Evolutionary conservation across 1,139 yeast genomes (phyloP).

Genomic region (Petasospora rhodanensis): DNA sequence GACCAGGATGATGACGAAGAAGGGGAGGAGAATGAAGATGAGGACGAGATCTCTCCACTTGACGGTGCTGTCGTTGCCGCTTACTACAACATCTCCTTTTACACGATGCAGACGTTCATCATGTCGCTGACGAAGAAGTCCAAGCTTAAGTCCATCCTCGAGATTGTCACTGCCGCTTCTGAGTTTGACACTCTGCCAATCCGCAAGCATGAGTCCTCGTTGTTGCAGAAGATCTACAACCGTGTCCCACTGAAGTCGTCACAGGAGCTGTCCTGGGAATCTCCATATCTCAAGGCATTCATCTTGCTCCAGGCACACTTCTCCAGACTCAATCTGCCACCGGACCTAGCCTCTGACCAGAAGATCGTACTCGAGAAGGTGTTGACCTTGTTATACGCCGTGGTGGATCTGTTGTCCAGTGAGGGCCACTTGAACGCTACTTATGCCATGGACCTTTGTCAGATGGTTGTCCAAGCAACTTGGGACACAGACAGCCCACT

Average conservation of each 20-base stretch:
- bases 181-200: slow-evolving; percentile 67
- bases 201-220: slow-evolving; percentile 51
- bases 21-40: slow-evolving; percentile 33
- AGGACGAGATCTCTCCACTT: slow-evolving; percentile 49
- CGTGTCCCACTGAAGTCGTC: slow-evolving; percentile 57
- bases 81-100: slow-evolving; percentile 59
- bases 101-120: slow-evolving; percentile 59
- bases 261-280: slow-evolving; percentile 36
- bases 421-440: slow-evolving; percentile 79
- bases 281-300: slow-evolving; percentile 68
- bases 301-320: slow-evolving; percentile 79
- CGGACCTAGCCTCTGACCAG: slow-evolving; percentile 60
- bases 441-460: slow-evolving; percentile 82
- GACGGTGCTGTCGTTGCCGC: slow-evolving; percentile 76
- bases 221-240: slow-evolving; percentile 48
- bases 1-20: slow-evolving; percentile 32
- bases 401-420: slow-evolving; percentile 72
- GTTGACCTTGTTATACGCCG: slow-evolving; percentile 54
- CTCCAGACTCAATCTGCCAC: slow-evolving; percentile 54
- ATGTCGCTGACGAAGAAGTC: slow-evolving; percentile 48
- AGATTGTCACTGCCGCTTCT: slow-evolving; percentile 57
- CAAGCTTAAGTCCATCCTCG: slow-evolving; percentile 59
- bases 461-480: slow-evolving; percentile 82
- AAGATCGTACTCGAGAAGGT: slow-evolving; percentile 44
- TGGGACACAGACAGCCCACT: slow-evolving; percentile 83